Conservation (phyloP, 2,329 filamentous ascomycete species). For the Cladosporium austrohemisphaericum region DNA sequence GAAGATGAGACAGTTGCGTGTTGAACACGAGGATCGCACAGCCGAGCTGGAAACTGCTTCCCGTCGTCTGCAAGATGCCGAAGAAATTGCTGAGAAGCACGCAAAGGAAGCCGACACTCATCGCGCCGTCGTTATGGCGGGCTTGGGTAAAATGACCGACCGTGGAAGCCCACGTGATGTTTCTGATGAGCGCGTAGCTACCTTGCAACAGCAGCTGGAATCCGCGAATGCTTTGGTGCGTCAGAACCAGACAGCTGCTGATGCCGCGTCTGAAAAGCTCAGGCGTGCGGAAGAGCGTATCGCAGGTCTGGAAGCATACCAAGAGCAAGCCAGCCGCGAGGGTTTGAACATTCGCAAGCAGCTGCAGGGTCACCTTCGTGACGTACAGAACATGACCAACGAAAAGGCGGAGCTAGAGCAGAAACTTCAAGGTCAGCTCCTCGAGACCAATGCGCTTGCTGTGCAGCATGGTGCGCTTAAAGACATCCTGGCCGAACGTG, state of each 20-base stretch:
- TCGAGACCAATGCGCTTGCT: slow-evolving; percentile 88
- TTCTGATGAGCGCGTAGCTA: slow-evolving; percentile 63
- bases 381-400: slow-evolving; percentile 75
- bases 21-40: slow-evolving; percentile 76
- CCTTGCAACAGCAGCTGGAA: slow-evolving; percentile 75
- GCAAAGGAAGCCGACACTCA: slow-evolving; percentile 84
- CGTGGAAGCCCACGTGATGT: slow-evolving; percentile 51
- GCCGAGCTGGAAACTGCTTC: slow-evolving; percentile 71
- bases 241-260: slow-evolving; percentile 85
- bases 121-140: slow-evolving; percentile 74
- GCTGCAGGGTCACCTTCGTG: slow-evolving; percentile 76
- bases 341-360: slow-evolving; percentile 86
- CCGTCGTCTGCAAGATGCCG: slow-evolving; percentile 74
- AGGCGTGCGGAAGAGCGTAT: slow-evolving; percentile 93
- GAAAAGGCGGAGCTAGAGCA: slow-evolving; percentile 79
- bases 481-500: slow-evolving; percentile 84
- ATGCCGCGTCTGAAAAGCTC: slow-evolving; percentile 80
- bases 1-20: slow-evolving; percentile 70
- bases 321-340: slow-evolving; percentile 94
- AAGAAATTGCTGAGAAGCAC: slow-evolving; percentile 83
- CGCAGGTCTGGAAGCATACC: slow-evolving; percentile 91
- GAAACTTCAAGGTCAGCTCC: slow-evolving; percentile 77
- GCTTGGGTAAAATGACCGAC: slow-evolving; percentile 69
- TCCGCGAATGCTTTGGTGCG: slow-evolving; percentile 75
- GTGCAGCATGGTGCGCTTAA: slow-evolving; percentile 93